phyloP scores from a whole-genome alignment of 1,284 basidiomycete genomes.

The Ceratobasidium papillatum region DNA sequence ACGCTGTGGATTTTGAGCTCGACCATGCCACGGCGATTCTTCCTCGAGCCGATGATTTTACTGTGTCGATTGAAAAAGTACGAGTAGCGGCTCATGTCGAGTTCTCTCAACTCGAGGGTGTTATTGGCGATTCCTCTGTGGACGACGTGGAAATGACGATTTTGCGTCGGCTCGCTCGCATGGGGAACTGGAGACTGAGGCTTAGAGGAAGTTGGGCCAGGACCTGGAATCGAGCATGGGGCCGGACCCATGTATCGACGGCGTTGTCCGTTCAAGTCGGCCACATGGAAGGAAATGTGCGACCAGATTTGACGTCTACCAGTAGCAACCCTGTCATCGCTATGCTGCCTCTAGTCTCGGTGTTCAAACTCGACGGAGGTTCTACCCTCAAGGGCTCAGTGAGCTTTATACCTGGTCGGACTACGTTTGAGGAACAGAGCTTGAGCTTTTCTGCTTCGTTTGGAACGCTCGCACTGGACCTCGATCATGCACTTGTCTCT shows the following conservation, averaged over 20 bases:
- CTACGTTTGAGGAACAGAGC: constrained; percentile 32
- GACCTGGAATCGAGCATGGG: constrained; percentile 73
- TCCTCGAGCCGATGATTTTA: constrained; percentile 60
- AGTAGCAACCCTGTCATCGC: constrained; percentile 7
- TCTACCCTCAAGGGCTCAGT: constrained; percentile 33
- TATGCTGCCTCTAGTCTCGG: constrained; percentile 15
- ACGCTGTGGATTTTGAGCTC: constrained; percentile 71
- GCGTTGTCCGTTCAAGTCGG: constrained; percentile 62
- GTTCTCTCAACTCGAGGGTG: constrained; percentile 60
- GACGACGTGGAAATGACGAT: constrained; percentile 39
- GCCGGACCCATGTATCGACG: constrained; percentile 64
- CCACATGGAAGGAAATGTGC: constrained; percentile 59
- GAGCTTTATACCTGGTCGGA: constrained; percentile 34
- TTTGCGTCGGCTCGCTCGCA: constrained; percentile 45
- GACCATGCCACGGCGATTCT: constrained; percentile 63
- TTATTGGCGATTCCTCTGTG: constrained; percentile 33
- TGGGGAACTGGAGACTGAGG: constrained; percentile 68
- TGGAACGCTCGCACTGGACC: constrained; percentile 25
- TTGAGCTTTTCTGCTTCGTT: constrained; percentile 25
- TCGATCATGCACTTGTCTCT: constrained; percentile 25
- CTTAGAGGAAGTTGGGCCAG: constrained; percentile 66
- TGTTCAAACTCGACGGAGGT: constrained; percentile 40
- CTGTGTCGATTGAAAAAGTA: constrained; percentile 61
- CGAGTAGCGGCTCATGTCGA: constrained; percentile 63
- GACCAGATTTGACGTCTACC: constrained; percentile 44